A percentile compares a stretch with the other conserved stretches of the same genome.
Evolutionary conservation across 257 asterid genomes (phyloP).

Genomic region (Eustoma russellianum): DNA sequence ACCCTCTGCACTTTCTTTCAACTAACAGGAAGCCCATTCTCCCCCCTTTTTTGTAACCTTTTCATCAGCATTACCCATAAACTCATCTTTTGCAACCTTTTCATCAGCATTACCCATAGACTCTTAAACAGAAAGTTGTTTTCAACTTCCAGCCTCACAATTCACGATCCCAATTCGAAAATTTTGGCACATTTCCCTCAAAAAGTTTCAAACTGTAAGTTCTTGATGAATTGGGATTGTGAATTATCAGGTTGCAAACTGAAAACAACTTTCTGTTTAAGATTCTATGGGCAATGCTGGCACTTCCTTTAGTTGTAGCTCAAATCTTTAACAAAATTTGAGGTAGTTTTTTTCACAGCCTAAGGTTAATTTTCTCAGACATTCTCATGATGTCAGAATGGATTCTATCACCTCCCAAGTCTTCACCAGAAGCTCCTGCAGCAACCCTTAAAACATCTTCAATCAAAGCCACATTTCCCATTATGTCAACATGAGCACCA

Average conservation of each 20-base stretch:
- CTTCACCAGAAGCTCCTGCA: conserved; percentile 56
- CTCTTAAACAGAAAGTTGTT: too few relatives aligned
- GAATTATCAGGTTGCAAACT: too few relatives aligned
- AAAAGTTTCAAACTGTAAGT: too few relatives aligned
- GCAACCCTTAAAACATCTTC: conserved; percentile 73
- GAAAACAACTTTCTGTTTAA: too few relatives aligned
- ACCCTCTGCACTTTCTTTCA: conserved; percentile 3
- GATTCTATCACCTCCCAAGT: conserved; percentile 55
- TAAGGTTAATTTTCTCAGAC: conserved; percentile 45
- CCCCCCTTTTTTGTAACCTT: conserved; percentile 2
- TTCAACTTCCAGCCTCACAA: too few relatives aligned
- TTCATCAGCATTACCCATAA: background rate
- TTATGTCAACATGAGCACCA: conserved; percentile 75
- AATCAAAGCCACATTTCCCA: conserved; percentile 74
- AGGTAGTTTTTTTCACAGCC: conserved; percentile 18
- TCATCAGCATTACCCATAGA: too few relatives aligned
- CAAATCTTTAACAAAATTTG: conserved; percentile 9
- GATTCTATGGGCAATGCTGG: too few relatives aligned
- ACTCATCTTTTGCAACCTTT: too few relatives aligned
- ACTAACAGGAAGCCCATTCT: background rate
- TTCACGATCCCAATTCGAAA: too few relatives aligned
- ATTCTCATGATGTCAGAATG: conserved; percentile 62
- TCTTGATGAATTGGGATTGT: too few relatives aligned
- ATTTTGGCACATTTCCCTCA: too few relatives aligned
- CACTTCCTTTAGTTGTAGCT: background rate